phyloP scores from a whole-genome alignment of 2,329 filamentous ascomycete species.

The Aureobasidium leucospermi region DNA sequence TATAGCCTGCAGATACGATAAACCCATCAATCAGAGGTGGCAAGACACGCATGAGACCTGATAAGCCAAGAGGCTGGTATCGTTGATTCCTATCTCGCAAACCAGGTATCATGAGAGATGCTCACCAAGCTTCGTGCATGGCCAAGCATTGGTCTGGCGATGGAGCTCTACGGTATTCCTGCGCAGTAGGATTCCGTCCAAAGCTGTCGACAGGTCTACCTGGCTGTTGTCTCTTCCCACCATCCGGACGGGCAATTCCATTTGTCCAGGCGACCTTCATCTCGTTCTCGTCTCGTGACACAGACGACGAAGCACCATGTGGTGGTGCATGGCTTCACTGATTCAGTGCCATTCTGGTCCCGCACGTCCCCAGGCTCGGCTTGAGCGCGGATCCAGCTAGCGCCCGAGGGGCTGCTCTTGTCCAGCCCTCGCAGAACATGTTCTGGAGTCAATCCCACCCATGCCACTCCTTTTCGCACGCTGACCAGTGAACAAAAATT shows the following conservation, averaged over 20 bases:
- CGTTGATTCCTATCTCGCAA: neutral
- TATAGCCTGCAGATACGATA: neutral
- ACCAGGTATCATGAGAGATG: neutral
- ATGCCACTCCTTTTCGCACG: neutral
- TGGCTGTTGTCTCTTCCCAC: neutral
- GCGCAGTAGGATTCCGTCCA: no score
- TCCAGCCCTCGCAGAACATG: conserved; percentile 4
- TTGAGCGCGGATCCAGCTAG: neutral
- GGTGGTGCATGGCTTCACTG: neutral
- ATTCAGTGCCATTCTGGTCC: neutral
- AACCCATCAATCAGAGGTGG: conserved; percentile 5
- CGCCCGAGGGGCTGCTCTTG: neutral
- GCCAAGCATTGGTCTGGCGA: neutral
- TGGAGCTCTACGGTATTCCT: neutral
- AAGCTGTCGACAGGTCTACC: neutral
- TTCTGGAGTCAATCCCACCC: neutral
- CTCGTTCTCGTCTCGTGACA: conserved; percentile 3
- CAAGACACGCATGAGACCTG: neutral
- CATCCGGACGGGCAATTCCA: neutral
- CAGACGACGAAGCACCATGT: neutral
- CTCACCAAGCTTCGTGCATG: neutral
- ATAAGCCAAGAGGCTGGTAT: conserved; percentile 6
- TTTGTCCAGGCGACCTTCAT: neutral
- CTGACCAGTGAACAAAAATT: neutral
- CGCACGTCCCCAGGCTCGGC: neutral